Percentiles rank a stretch among this genome's conserved stretches.
Conservation (phyloP, 208 protist species). For the Wallacemonas sp. region DNA sequence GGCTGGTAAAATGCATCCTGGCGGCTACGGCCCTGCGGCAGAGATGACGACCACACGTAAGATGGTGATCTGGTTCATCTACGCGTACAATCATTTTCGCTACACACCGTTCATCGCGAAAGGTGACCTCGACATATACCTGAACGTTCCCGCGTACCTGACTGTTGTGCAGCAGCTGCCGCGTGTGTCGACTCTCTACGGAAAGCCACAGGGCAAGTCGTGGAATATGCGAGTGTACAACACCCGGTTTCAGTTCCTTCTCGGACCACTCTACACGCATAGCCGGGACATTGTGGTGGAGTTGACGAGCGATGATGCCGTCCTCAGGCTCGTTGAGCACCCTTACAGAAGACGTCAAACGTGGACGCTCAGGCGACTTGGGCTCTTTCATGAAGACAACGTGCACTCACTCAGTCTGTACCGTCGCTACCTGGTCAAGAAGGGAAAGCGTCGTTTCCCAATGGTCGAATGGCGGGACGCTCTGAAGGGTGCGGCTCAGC, state of each 20-base stretch:
- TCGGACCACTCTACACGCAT: not conserved
- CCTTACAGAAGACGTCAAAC: not conserved
- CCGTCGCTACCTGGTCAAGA: not conserved
- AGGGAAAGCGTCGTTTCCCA: not conserved
- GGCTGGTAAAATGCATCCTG: not conserved
- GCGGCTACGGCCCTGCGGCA: not conserved
- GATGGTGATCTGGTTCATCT: not conserved
- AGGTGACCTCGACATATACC: not conserved
- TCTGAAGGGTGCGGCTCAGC: not conserved
- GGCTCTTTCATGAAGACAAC: not conserved
- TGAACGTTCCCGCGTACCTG: conserved; percentile 7
- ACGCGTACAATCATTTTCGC: conserved; percentile 1
- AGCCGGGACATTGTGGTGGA: not conserved
- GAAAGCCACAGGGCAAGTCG: not conserved
- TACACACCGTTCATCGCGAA: not conserved
- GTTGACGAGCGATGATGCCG: not conserved
- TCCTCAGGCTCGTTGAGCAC: not conserved
- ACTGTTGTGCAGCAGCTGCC: conserved; percentile 1
- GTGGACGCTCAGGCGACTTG: not conserved
- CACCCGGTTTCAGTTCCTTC: not conserved
- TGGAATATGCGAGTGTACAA: not conserved
- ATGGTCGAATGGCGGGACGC: not conserved
- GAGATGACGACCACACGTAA: not conserved
- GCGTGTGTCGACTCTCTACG: conserved; percentile 1
- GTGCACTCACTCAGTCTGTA: not conserved